phyloP scores from a whole-genome alignment of 2,329 filamentous ascomycete genomes.

The Paraphaeosphaeria sporulosa region DNA sequence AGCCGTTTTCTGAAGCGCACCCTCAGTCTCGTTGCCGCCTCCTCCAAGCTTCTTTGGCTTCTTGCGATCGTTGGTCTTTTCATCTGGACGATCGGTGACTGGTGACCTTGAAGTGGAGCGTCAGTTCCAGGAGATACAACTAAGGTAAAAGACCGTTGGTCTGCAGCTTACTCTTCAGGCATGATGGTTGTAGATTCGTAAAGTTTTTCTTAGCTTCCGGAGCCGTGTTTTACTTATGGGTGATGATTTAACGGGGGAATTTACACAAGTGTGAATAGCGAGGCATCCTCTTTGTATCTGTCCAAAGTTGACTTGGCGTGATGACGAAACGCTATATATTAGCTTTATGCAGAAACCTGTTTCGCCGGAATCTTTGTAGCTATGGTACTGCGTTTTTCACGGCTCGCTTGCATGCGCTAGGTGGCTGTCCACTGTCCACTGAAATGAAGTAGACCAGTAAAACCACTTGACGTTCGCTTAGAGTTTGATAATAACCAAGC shows the following conservation, averaged over 20 bases:
- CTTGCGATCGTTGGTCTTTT: conserved; percentile 17
- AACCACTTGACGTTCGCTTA: no score
- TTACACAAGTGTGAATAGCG: neutral
- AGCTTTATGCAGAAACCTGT: no score
- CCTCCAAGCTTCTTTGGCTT: conserved; percentile 24
- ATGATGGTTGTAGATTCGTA: conserved; percentile 11
- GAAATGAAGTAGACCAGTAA: no score
- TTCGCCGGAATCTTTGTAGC: no score
- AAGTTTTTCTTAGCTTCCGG: neutral
- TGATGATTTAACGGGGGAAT: neutral
- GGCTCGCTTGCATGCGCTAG: no score
- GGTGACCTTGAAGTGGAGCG: neutral
- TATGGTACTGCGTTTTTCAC: no score
- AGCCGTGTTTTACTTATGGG: neutral
- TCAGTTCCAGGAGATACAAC: neutral
- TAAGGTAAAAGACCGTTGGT: neutral
- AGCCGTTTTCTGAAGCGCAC: conserved; percentile 18
- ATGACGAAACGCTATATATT: neutral
- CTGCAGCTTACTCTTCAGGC: conserved; percentile 26
- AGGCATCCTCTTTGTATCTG: no score
- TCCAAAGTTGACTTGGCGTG: neutral
- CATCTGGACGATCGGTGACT: conserved; percentile 16
- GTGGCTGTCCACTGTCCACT: no score
- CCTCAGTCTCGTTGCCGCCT: conserved; percentile 8
- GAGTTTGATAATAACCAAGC: no score